Percentiles rank a stretch among this genome's conserved stretches.
Evolutionary conservation across 768 basidiomycete genomes (phyloP).

Genomic region (Cystofilobasidium macerans): DNA sequence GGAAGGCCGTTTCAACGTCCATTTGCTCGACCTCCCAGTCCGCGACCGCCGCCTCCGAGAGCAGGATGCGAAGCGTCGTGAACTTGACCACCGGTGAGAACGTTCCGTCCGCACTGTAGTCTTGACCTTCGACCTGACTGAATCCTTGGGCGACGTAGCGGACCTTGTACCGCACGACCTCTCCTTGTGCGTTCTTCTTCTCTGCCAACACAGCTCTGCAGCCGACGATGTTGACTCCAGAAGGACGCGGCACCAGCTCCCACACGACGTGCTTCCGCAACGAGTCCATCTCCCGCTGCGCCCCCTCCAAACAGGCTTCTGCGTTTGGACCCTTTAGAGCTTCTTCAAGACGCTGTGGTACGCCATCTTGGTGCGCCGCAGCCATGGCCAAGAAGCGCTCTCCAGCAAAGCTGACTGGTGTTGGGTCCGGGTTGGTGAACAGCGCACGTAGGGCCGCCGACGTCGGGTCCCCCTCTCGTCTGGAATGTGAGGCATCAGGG

Average conservation of each 20-base stretch:
- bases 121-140: conserved; percentile 20
- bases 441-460: neutral
- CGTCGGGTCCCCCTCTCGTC: neutral
- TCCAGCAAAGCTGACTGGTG: too few relatives aligned
- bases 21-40: conserved; percentile 5
- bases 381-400: too few relatives aligned
- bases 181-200: neutral
- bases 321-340: too few relatives aligned
- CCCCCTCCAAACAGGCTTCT: neutral
- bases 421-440: neutral
- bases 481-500: neutral
- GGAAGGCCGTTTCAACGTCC: conserved; percentile 24
- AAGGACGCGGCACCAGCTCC: neutral
- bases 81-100: neutral
- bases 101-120: conserved; percentile 6
- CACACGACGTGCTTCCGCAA: neutral
- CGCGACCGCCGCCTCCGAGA: conserved; percentile 1
- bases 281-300: neutral
- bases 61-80: conserved; percentile 9
- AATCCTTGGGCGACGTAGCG: conserved; percentile 20
- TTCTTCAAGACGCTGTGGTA: neutral
- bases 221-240: neutral
- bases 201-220: too few relatives aligned
- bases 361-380: neutral
- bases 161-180: neutral